These are phyloP conservation scores for Colletotrichum liaoningense DNA, from an alignment of 2,329 filamentous ascomycete genomes.

Conservation along the genomic window DNA sequence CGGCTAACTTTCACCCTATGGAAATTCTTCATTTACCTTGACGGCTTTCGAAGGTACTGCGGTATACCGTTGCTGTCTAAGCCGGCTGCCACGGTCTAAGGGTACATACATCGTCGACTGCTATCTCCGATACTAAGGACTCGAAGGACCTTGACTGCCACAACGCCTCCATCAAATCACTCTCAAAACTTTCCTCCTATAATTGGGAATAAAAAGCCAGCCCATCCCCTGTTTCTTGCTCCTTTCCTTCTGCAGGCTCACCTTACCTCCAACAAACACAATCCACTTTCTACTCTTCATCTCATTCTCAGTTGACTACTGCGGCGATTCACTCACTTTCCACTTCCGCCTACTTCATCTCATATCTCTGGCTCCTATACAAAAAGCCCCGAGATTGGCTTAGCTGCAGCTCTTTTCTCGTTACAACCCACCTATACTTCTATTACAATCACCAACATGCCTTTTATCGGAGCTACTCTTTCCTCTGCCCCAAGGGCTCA, in stretches of 20 bases:
- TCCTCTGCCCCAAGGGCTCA: neutral
- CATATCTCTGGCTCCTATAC: neutral
- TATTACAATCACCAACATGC: neutral
- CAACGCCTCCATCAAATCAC: too few relatives aligned
- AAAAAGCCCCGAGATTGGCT: neutral
- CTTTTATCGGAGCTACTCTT: neutral
- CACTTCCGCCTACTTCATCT: neutral
- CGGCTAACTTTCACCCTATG: too few relatives aligned
- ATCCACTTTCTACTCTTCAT: neutral
- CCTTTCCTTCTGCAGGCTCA: neutral
- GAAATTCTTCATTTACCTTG: too few relatives aligned
- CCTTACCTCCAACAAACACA: neutral
- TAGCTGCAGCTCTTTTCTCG: neutral
- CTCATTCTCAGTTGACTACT: neutral
- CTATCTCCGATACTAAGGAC: too few relatives aligned
- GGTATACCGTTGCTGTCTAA: too few relatives aligned
- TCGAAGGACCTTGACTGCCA: too few relatives aligned
- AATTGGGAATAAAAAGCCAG: neutral
- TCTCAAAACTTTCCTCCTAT: too few relatives aligned
- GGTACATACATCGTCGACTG: too few relatives aligned
- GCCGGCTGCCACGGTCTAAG: too few relatives aligned
- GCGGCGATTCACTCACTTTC: neutral
- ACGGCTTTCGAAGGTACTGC: too few relatives aligned
- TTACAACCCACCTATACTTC: neutral
- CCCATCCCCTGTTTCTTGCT: neutral